Evolutionary conservation across 1,284 basidiomycete species (phyloP), one percentile per base, ranked within the genome.

Genomic region (Mycena citricolor): DNA sequence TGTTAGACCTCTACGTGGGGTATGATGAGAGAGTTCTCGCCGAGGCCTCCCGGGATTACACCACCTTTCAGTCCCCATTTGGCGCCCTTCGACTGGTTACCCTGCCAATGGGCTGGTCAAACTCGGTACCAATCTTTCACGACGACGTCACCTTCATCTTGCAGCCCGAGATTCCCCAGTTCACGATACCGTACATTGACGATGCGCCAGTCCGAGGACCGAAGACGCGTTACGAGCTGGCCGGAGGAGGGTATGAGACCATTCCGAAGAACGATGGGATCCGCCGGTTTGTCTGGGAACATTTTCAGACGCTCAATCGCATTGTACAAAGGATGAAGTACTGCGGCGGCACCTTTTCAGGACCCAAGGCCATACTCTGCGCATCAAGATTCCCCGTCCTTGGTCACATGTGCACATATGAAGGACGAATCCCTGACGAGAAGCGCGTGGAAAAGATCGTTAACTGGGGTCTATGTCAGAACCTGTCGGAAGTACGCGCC

Each of bases 1-100:
- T 65, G 5, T 58, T 68, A 25, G 64, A 70, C 39, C 38, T 70
- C 2, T 68, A 54, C 33, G 55, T 54, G 6, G 62, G 64, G 0
- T 70, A 58, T 48, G 61, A 58, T 38, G 55, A 58, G 4, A 14
- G 57, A 2, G 16, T 36, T 1, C n/a, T 64, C 0, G 50, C 57
- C 8, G 42, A 50, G 40, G 14, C 53, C 50, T 56, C 47, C 8
- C 23, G 61, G 34, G 61, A 65, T 48, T 23, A 63, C 20, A 59
- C 59, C 1, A 57, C 58, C 11, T 69, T 59, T 51, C 59, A 54
- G 43, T 64, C 47, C 14, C 61, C 58, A 1, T 56, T 67, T 32
- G 65, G 69, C 2, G 45, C 57, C 0, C 31, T 64, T 7, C 31
- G 61, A n/a, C 43, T 68, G 0, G 59, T 57, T 0, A 56, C 54